Evolutionary conservation across 2,329 filamentous ascomycete species (phyloP).

Genomic region (Dendrostoma leiphaemia): DNA sequence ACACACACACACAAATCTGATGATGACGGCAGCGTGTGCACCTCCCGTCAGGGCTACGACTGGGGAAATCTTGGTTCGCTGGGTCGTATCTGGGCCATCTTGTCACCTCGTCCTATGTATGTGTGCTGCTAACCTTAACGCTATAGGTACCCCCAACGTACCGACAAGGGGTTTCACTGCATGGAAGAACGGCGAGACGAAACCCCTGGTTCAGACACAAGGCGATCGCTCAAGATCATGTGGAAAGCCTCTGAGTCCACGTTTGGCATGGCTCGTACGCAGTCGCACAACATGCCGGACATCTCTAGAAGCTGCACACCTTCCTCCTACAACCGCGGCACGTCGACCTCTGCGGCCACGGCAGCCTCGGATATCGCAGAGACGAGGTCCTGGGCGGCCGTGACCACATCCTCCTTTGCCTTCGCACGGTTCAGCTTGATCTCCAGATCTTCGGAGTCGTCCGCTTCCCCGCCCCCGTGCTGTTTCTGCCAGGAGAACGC

Average conservation of each 20-base stretch:
- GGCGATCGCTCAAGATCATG: neutral
- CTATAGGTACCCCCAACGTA: neutral
- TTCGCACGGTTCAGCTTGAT: conserved; percentile 35
- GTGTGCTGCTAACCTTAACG: no score
- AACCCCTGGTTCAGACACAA: neutral
- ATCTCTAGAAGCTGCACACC: no score
- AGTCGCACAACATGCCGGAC: neutral
- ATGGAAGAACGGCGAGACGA: neutral
- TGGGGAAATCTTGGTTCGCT: neutral
- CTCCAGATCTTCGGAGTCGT: conserved; percentile 34
- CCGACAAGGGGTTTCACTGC: neutral
- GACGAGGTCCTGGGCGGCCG: neutral
- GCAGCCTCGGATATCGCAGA: neutral
- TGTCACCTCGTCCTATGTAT: neutral
- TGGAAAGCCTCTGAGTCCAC: neutral
- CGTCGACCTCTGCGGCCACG: conserved; percentile 8
- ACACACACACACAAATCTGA: neutral
- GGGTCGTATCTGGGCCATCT: neutral
- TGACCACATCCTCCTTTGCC: neutral
- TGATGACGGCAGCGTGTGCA: neutral
- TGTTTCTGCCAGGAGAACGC: conserved; percentile 59
- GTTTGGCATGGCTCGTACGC: neutral
- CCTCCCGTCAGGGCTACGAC: neutral
- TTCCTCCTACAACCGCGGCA: neutral
- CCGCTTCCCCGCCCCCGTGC: conserved; percentile 36